A percentile compares a stretch with the other conserved stretches of the same genome.
phyloP scores from a whole-genome alignment of 1,139 yeast genomes.

The Lodderomyces beijingensis region DNA sequence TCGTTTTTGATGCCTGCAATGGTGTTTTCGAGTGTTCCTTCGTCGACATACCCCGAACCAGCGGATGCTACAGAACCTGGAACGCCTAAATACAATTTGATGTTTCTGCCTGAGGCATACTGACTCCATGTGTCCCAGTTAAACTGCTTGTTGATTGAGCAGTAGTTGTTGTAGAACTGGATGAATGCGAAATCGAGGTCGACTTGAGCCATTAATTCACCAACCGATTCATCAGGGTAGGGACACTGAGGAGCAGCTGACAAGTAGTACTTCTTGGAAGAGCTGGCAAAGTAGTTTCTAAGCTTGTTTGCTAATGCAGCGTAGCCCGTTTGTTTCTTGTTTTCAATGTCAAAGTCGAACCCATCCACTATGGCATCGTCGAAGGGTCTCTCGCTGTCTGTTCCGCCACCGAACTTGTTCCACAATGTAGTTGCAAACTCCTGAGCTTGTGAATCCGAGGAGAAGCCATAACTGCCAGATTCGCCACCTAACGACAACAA shows the following conservation, averaged over 20 bases:
- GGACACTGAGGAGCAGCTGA: conserved; percentile 96
- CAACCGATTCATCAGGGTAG: conserved; percentile 82
- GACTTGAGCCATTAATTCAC: conserved; percentile 57
- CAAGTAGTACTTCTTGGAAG: conserved; percentile 61
- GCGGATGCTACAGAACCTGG: conserved; percentile 11
- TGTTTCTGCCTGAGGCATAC: conserved; percentile 52
- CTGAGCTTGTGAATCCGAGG: conserved; percentile 54
- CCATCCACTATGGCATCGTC: conserved; percentile 45
- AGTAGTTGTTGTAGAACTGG: conserved; percentile 91
- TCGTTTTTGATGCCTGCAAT: conserved; percentile 37
- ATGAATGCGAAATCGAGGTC: conserved; percentile 80
- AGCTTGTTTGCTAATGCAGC: conserved; percentile 58
- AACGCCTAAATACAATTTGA: conserved; percentile 21
- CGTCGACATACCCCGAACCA: conserved; percentile 14
- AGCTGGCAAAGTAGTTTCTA: conserved; percentile 36
- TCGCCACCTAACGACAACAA: conserved; percentile 88
- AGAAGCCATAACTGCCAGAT: conserved; percentile 71
- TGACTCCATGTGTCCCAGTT: conserved; percentile 83
- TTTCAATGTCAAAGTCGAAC: conserved; percentile 40
- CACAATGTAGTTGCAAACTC: conserved; percentile 70
- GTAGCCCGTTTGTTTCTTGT: conserved; percentile 51
- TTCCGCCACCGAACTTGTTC: conserved; percentile 85
- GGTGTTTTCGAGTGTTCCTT: conserved; percentile 10
- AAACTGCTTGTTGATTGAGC: conserved; percentile 55
- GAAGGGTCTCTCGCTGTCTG: conserved; percentile 66